Base-by-base conservation (phyloP, 83 land plant species). In the Diphasiastrum complanatum region DNA sequence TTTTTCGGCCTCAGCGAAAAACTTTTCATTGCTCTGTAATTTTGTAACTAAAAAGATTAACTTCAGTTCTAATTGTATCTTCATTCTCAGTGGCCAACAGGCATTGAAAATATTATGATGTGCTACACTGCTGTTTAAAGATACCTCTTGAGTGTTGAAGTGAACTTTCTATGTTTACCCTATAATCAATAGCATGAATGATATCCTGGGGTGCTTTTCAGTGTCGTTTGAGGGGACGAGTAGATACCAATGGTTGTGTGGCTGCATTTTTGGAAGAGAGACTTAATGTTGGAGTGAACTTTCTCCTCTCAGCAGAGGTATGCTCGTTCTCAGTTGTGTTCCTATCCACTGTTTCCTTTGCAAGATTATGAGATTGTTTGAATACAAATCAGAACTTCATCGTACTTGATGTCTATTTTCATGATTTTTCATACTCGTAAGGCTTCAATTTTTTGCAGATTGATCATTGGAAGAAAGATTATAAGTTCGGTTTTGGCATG, bases 271-370 rank as follows among this genome's bases (percentile, higher is more conserved):
- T 93, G 37, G 99, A 93, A 67, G 99, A 93, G 64, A 67, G 99
- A 50, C 59, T 92, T 12, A 93, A 83, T 53, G 78, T 93, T 84
- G 99, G 99, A 36, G 85, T 93, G 18, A 93, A 89, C 75, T 93
- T 92, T 47, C 70, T 92, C 70, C 91, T 92, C 58, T 92, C 98
- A 50, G 98, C 98, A 4, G 98, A 92, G 91, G 98, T 92, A 27
- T 68, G 76, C 14, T n/a, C 53, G 23, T 24, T 41, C n/a, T n/a
- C n/a, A n/a, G n/a, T n/a, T n/a, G n/a, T n/a, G n/a, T n/a, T n/a
- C n/a, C n/a, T 14, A 25, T 12, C 20, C 3, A 1, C 12, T n/a
- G 26, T 22, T 8, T 49, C 8, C 51, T 18, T 49, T 8, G 19
- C 19, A 8, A 18, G 23, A 49, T 18, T 8, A 49, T 18, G 51